Conservation (phyloP, 768 basidiomycete genomes). For the Xanthoconium stramineum region DNA sequence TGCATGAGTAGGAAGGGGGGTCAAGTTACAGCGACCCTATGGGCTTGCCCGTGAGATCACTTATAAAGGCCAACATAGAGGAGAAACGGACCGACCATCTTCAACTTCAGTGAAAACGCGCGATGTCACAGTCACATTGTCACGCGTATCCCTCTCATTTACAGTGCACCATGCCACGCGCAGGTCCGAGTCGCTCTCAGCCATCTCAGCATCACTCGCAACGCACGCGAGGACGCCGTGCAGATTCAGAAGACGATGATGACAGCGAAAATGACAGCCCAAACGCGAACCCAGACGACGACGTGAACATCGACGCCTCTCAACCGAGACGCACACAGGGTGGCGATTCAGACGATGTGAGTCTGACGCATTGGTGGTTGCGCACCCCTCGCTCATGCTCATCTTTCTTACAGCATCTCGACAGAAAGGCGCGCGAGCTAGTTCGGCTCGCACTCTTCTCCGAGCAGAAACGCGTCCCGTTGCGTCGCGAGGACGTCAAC, state of each 20-base stretch:
- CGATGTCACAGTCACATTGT: neutral
- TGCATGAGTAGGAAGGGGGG: too few species aligned
- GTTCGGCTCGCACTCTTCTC: conserved; percentile 80
- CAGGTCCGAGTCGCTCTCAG: conserved; percentile 36
- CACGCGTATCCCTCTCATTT: neutral
- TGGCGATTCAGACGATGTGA: conserved; percentile 13
- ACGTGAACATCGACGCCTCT: conserved; percentile 34
- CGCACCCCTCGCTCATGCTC: neutral
- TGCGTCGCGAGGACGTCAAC: conserved; percentile 80
- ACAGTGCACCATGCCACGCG: conserved; percentile 20
- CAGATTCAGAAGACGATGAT: conserved; percentile 32
- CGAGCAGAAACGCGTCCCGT: conserved; percentile 63
- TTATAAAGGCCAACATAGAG: too few species aligned
- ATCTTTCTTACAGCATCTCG: conserved; percentile 47
- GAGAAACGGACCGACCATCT: too few species aligned
- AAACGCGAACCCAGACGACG: conserved; percentile 16
- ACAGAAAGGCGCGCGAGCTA: conserved; percentile 66
- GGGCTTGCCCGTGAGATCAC: too few species aligned
- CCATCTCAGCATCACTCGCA: conserved; percentile 41
- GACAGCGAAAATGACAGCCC: conserved; percentile 33
- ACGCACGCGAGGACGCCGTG: conserved; percentile 25
- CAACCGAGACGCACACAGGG: conserved; percentile 1
- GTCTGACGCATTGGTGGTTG: neutral
- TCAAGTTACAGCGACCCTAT: too few species aligned
- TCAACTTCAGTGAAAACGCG: neutral